A percentile compares a stretch with the other conserved stretches of the same genome.
Evolutionary conservation across 2,329 filamentous ascomycete genomes (phyloP).

Genomic region (Aspergillus sp.): DNA sequence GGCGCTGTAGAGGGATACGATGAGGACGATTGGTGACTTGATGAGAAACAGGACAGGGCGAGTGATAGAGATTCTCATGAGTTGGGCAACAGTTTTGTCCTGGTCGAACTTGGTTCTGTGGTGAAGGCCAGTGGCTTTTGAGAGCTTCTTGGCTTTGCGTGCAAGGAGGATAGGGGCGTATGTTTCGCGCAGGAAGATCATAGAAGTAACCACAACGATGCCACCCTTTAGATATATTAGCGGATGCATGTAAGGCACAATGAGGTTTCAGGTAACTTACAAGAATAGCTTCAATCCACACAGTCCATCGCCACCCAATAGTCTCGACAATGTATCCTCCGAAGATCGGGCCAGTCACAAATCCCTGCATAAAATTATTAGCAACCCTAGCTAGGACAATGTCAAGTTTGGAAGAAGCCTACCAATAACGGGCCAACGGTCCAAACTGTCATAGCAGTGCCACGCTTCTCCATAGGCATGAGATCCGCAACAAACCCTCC

Average conservation of each 20-base stretch:
- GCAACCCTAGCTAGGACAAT: neutral
- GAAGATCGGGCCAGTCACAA: slow-evolving; percentile 44
- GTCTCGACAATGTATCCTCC: slow-evolving; percentile 28
- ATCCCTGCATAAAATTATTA: slow-evolving; percentile 24
- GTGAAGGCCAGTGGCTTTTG: slow-evolving; percentile 48
- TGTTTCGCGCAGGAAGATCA: slow-evolving; percentile 52
- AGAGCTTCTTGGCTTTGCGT: slow-evolving; percentile 53
- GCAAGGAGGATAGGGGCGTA: slow-evolving; percentile 53
- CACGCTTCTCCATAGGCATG: slow-evolving; percentile 43
- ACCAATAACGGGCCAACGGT: slow-evolving; percentile 44
- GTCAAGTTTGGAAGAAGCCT: neutral
- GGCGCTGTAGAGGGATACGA: slow-evolving; percentile 55
- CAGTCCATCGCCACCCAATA: slow-evolving; percentile 47
- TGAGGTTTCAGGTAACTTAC: slow-evolving; percentile 24
- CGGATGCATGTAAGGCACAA: neutral
- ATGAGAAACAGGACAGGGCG: slow-evolving; percentile 47
- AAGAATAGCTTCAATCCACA: slow-evolving; percentile 44
- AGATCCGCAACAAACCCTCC: slow-evolving; percentile 48
- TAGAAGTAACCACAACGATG: slow-evolving; percentile 5
- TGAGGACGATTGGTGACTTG: slow-evolving; percentile 55
- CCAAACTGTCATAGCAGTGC: slow-evolving; percentile 44
- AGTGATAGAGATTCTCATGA: slow-evolving; percentile 50
- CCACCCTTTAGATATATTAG: slow-evolving; percentile 4
- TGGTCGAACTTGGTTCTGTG: slow-evolving; percentile 56
- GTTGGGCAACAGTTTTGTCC: slow-evolving; percentile 44